Evolutionary conservation across 2,329 filamentous ascomycete genomes (phyloP).

Genomic region (Corinectria fuckeliana): DNA sequence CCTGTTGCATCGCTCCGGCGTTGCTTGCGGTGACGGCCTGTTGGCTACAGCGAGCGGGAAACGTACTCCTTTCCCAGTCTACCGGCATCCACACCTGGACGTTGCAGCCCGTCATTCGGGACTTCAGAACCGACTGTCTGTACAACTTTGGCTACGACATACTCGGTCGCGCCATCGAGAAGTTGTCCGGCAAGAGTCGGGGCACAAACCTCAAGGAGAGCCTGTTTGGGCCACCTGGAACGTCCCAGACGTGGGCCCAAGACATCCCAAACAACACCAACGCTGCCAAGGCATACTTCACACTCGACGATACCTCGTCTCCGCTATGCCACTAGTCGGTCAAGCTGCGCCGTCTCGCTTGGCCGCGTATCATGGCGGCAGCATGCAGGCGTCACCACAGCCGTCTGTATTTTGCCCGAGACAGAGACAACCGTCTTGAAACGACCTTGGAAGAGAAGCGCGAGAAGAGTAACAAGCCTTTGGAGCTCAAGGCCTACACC

Average conservation of each 20-base stretch:
- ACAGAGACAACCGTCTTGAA: background rate
- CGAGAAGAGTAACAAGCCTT: background rate
- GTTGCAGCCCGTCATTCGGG: background rate
- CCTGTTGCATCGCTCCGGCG: background rate
- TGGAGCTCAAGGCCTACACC: background rate
- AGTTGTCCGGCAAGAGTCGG: background rate
- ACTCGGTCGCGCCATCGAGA: background rate
- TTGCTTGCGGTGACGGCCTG: background rate
- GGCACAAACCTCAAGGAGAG: background rate
- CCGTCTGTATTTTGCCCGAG: background rate
- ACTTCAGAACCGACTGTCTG: background rate
- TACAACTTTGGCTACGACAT: background rate
- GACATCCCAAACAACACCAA: slow-evolving; percentile 17
- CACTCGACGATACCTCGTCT: background rate
- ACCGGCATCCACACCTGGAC: background rate
- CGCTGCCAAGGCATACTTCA: background rate
- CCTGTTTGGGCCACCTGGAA: background rate
- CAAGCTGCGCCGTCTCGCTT: background rate
- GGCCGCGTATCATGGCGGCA: background rate
- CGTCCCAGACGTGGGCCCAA: background rate
- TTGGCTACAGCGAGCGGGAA: background rate
- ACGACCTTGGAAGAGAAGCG: background rate
- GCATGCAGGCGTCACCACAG: background rate
- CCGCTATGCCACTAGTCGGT: background rate
- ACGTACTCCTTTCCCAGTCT: background rate